A percentile compares a stretch with the other conserved stretches of the same genome.
Conservation (phyloP, 2,329 filamentous ascomycete genomes). For the Neoascochyta sp. region DNA sequence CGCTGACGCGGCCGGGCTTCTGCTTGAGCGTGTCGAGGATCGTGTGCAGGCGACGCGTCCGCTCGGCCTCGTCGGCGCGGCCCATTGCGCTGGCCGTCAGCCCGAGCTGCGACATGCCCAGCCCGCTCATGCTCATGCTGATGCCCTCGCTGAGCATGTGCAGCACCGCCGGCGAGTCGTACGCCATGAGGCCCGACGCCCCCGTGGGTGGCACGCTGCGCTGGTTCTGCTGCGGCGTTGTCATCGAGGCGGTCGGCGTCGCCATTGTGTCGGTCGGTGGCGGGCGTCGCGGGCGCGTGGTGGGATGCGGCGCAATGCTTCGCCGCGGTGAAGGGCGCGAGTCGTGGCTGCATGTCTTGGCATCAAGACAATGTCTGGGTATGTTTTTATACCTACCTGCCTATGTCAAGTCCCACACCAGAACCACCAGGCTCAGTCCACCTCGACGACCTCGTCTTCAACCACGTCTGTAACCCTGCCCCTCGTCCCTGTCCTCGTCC, state of each 20-base stretch:
- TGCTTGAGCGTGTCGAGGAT: constrained; percentile 65
- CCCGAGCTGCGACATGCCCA: constrained; percentile 43
- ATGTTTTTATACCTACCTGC: too few species aligned
- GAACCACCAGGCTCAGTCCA: constrained; percentile 17
- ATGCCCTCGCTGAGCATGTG: constrained; percentile 40
- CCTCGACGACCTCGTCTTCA: constrained; percentile 24
- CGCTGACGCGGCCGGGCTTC: constrained; percentile 67
- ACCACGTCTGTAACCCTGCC: constrained; percentile 4
- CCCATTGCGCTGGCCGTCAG: constrained; percentile 40
- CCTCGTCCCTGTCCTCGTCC: constrained; percentile 6
- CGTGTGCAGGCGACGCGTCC: constrained; percentile 52
- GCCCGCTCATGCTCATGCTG: constrained; percentile 38
- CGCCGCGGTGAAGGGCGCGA: too few species aligned
- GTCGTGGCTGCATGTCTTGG: too few species aligned
- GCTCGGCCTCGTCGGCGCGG: constrained; percentile 52
- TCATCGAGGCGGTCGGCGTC: constrained; percentile 37
- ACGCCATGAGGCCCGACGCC: constrained; percentile 34
- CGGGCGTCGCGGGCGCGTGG: too few species aligned
- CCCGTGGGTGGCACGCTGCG: constrained; percentile 43
- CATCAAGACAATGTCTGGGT: too few species aligned
- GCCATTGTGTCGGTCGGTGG: too few species aligned
- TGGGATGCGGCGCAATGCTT: too few species aligned
- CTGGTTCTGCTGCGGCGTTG: constrained; percentile 38
- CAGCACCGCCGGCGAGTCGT: constrained; percentile 44
- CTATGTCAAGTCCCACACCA: too few species aligned